Base-by-base conservation (phyloP, 2,329 filamentous ascomycete genomes). In the Monosporascus sp. region DNA sequence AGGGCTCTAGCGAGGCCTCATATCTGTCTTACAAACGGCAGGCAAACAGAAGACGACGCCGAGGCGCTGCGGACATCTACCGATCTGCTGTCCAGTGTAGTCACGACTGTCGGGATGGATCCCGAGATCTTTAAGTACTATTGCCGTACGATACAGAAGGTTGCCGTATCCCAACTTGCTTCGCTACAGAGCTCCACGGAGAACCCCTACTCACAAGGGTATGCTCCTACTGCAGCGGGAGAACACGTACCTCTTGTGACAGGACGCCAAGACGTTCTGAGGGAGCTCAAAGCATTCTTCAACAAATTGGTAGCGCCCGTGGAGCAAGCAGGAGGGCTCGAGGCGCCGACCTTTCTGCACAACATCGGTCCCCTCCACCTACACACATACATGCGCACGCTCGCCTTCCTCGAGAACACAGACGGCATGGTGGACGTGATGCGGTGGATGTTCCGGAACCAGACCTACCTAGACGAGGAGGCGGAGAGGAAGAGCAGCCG, bases 301-400 rank as follows among this genome's bases (percentile, higher is more conserved):
- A 51, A 56, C 51, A 24, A 56, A 20, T 41, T 75, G 5, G 64
- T 59, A 14, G 59, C 58, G 40, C 52, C 71, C 2, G 52, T 68
- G 40, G 40, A 40, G 45, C 34, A 50, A 27, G 19, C 48, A 50
- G 14, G 36, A 54, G 20, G 46, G 38, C 55, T 70, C 55, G 68
- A 49, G 50, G 54, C 52, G 0, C 59, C 61, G 14, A 52, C 56
- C 7, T 66, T 79, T 2, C 68, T 77, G 7, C 69, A 74, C 38
- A 66, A 73, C 14, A 71, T 85, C 11, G 66, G 67, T 9, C 76
- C 79, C 7, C 69, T 69, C 20, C 68, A 77, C 38, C 64, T 83
- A 1, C 82, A 87, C 60, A 72, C 74, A 2, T 87, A 88, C 64
- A 77, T 91, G 65, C 77, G 84, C 47, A 77, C 82, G 1, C 71